phyloP scores from a whole-genome alignment of 2,329 filamentous ascomycete species.

The Colletotrichum sp. region DNA sequence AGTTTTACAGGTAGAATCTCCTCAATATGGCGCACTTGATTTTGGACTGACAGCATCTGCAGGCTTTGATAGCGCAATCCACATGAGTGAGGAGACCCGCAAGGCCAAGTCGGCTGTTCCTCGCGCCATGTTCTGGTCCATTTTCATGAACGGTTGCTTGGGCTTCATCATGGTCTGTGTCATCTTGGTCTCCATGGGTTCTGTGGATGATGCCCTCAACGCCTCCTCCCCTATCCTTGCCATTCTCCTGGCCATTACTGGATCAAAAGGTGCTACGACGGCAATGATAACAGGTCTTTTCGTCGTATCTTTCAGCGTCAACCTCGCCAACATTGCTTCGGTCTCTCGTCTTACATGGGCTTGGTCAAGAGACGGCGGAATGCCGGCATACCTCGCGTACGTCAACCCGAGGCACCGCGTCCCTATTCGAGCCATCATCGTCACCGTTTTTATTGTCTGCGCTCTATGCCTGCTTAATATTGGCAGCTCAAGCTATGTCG shows the following conservation, averaged over 20 bases:
- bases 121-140: slow-evolving; percentile 19
- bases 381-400: background rate
- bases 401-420: background rate
- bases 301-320: background rate
- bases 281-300: background rate
- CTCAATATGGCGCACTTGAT: too few species aligned
- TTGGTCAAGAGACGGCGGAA: background rate
- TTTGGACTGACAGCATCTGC: background rate
- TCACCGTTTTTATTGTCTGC: background rate
- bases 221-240: background rate
- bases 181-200: background rate
- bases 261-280: background rate
- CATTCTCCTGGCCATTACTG: background rate
- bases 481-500: background rate
- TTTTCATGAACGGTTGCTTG: slow-evolving; percentile 42
- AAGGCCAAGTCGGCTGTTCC: slow-evolving; percentile 11
- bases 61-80: background rate
- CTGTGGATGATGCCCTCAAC: background rate
- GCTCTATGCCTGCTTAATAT: background rate
- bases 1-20: background rate
- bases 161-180: slow-evolving; percentile 4
- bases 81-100: slow-evolving; percentile 20
- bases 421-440: background rate
- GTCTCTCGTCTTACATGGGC: slow-evolving; percentile 1
- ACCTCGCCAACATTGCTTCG: background rate